phyloP scores from a whole-genome alignment of 1,139 yeast genomes.

The Magnusiomyces ingens region DNA sequence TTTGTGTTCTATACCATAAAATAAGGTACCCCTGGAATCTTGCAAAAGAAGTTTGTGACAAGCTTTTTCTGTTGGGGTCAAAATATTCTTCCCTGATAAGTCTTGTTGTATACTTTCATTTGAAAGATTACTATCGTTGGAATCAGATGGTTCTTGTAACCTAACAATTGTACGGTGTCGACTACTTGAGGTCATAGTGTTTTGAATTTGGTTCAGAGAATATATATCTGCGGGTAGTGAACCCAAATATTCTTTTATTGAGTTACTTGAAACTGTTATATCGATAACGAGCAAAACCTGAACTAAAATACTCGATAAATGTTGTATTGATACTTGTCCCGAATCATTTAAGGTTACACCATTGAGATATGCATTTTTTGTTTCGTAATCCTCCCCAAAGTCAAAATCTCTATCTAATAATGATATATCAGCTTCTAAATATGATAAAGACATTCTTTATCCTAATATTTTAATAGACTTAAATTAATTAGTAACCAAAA shows the following conservation, averaged over 20 bases:
- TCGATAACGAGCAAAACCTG: slow-evolving; percentile 22
- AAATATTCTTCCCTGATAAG: background rate
- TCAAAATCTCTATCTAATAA: background rate
- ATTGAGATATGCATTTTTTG: too few species aligned
- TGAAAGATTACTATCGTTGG: background rate
- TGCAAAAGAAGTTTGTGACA: slow-evolving; percentile 23
- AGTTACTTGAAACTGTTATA: slow-evolving; percentile 22
- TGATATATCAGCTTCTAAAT: background rate
- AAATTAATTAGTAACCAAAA: too few species aligned
- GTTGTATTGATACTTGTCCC: too few species aligned
- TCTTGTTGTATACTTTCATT: background rate
- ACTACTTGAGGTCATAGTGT: background rate
- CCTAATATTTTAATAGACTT: too few species aligned
- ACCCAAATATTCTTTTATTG: slow-evolving; percentile 17
- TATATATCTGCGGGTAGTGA: slow-evolving; percentile 7
- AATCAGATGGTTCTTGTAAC: background rate
- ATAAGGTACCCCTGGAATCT: slow-evolving; percentile 21
- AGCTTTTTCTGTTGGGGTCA: background rate
- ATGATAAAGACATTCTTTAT: background rate
- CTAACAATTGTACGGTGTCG: slow-evolving; percentile 8
- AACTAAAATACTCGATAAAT: slow-evolving; percentile 16
- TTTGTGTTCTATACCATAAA: slow-evolving; percentile 25
- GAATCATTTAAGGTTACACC: too few species aligned
- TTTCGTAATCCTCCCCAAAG: too few species aligned
- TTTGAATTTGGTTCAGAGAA: slow-evolving; percentile 4